Base-by-base conservation (phyloP, 1,284 basidiomycete genomes). In the Cryptococcus jaspeensis region DNA sequence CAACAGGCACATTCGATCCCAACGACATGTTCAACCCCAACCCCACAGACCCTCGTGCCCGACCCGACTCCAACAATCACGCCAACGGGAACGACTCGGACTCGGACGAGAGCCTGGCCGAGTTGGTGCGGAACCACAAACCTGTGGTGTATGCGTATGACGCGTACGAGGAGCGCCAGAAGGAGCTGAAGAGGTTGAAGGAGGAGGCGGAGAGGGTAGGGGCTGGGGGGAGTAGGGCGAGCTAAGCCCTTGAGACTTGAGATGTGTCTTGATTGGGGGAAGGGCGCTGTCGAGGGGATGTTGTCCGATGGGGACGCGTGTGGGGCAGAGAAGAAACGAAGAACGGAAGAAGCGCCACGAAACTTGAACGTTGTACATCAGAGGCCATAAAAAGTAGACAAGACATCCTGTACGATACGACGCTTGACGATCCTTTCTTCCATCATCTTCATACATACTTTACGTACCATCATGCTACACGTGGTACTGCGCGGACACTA, bases 71-170 rank as follows among this genome's bases (percentile, higher is more conserved):
- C 42, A 32, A 15, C 20, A 41, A 38, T 23, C 50, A 47, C 22
- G 36, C 36, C 25, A 49, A 47, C 20, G 40, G n/a, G 9, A 41
- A 46, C 40, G 53, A 59, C 22, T 53, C 58, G 36, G 38, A 60
- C 35, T 49, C 64, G 2, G 62, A 69, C 13, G 66, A 71, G 28
- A 63, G 62, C 11, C 46, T 69, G 2, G 65, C 65, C 20, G 70
- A 74, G 58, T 64, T 65, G 7, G 58, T 71, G n/a, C 64, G 65
- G 43, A 52, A 63, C 13, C 18, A 43, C 11, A 73, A 71, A 52
- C 70, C 73, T 7, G 53, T 74, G 39, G 60, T 59, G 41, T 78
- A 76, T 56, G 74, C 74, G 23, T 78, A 78, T 59, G 76, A 78
- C 56, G 76, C 76, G 22, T 75, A 73, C 58, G 70, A 73, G 42